phyloP scores from a whole-genome alignment of 352 stramenopile species.

The Pythium biforme region DNA sequence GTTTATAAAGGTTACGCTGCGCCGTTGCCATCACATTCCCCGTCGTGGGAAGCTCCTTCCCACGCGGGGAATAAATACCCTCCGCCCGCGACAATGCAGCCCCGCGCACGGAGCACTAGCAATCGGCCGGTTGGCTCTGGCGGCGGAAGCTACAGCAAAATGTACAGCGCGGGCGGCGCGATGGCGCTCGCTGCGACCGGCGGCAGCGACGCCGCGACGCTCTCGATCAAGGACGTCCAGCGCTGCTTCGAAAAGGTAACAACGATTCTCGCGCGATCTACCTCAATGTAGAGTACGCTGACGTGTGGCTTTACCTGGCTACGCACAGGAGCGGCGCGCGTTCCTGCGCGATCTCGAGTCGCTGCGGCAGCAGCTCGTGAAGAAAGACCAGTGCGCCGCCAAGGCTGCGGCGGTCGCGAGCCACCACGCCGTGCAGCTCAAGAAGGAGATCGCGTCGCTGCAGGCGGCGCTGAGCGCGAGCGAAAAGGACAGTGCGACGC shows the following conservation, averaged over 20 bases:
- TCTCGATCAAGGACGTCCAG: conserved; percentile 73
- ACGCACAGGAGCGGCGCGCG: conserved; percentile 43
- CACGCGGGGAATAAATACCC: neutral
- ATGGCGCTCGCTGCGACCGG: neutral
- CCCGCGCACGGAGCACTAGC: conserved; percentile 1
- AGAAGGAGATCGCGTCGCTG: conserved; percentile 69
- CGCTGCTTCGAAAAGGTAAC: conserved; percentile 73
- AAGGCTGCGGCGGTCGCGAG: conserved; percentile 54
- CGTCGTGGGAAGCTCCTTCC: too few relatives aligned
- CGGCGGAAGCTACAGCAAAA: conserved; percentile 13
- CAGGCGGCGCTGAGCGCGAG: conserved; percentile 39
- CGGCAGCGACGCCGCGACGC: conserved; percentile 18
- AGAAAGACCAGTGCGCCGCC: conserved; percentile 59
- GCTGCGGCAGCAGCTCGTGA: conserved; percentile 70
- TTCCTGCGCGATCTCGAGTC: conserved; percentile 73
- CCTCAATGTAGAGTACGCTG: neutral
- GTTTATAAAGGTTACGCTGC: too few relatives aligned
- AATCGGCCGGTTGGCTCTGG: neutral
- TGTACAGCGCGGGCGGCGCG: conserved; percentile 7
- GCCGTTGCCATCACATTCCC: too few relatives aligned
- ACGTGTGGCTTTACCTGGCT: too few relatives aligned
- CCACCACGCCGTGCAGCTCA: conserved; percentile 67
- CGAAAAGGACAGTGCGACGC: conserved; percentile 48
- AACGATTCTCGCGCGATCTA: too few relatives aligned
- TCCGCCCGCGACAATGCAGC: neutral